A percentile compares a stretch with the other conserved stretches of the same genome.
Evolutionary conservation across 225 moss, liverwort and hornwort genomes (phyloP).

Genomic region (Ulota crispa): DNA sequence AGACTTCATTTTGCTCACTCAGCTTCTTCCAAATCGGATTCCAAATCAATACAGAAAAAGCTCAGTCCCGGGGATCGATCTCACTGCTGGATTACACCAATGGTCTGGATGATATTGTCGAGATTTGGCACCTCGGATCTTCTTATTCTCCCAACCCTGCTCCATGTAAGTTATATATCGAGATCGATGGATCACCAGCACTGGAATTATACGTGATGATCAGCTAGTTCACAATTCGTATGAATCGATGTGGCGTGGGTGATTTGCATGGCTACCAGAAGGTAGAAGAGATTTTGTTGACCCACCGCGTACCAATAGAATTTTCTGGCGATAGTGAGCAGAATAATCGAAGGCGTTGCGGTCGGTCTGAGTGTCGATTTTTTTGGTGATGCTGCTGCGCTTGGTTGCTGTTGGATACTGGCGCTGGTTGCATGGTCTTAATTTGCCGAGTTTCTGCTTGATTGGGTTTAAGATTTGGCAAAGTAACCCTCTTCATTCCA

Average conservation of each 20-base stretch:
- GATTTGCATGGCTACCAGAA: conserved; percentile 8
- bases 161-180: background rate
- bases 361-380: background rate
- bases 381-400: background rate
- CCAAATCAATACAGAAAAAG: background rate
- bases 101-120: no score
- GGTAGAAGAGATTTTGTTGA: conserved; percentile 22
- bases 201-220: background rate
- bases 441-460: background rate
- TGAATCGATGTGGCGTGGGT: background rate
- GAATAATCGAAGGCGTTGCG: background rate
- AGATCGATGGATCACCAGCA: background rate
- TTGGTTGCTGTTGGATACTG: background rate
- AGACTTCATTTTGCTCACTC: background rate
- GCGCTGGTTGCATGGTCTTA: background rate
- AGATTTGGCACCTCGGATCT: background rate
- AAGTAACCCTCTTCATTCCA: background rate
- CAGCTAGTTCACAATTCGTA: background rate
- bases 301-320: conserved; percentile 26
- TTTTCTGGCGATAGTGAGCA: background rate
- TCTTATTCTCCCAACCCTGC: background rate
- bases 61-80: background rate
- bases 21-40: background rate
- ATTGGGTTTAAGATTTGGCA: background rate
- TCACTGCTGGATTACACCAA: background rate